Base-by-base conservation (phyloP, 495 filamentous ascomycete genomes). In the Cercophora samala region DNA sequence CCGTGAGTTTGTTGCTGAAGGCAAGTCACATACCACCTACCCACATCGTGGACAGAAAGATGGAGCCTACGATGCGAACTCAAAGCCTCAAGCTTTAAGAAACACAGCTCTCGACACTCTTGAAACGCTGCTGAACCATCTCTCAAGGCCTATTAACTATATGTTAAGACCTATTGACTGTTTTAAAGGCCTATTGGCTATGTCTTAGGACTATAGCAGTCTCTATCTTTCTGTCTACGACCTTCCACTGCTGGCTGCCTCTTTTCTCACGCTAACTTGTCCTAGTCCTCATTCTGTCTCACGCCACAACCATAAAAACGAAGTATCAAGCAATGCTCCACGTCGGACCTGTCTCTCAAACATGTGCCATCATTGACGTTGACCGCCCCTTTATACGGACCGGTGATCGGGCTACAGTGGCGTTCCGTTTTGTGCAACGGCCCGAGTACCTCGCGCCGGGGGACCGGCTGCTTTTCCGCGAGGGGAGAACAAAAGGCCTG, bases 281-380 rank as follows among this genome's bases (percentile, higher is more conserved):
- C 15, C 17, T 17, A 92, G 95, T 98, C 3, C 85, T 99, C 5
- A 99, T 99, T 67, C 84, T 99, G 8, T 93, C 90, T 4, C 95
- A 99, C 74, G 95, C 95, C 1, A 99, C 95, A n/a, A 99, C 95
- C 58, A 99, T 99, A 77, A 95, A 96, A 75, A 93, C 91, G 5
- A 93, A 93, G 72, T 99, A 99, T 74, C 95, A 99, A 77, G 96
- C 95, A 5, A 99, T 99, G 95, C 85, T 99, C 22, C 95, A 99
- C 72, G 95, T 99, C 21, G 95, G 95, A 8, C 91, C 95, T 1
- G 91, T 99, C 62, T 92, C 89, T 64, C 95, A 99, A 78, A 99
- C 95, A 0, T 98, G 96, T 70, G 88, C 93, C 6, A 97, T 99
- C 72, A 97, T 99, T 70, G 95, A 97, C 72, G 96, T 99, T 66